phyloP scores from a whole-genome alignment of 2,329 filamentous ascomycete genomes.

The Claviceps sp. region DNA sequence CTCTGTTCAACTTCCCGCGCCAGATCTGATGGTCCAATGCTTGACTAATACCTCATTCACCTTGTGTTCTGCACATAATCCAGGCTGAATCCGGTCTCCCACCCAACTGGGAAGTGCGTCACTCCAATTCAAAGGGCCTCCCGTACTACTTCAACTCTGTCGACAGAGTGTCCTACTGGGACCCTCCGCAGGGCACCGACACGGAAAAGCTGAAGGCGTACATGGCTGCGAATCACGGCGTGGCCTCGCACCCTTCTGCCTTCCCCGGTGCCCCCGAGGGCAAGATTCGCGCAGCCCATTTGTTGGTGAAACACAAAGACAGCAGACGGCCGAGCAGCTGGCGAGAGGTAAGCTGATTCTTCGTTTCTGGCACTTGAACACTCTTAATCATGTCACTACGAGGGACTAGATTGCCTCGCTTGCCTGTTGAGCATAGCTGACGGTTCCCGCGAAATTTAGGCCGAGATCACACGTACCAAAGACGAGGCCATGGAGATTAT shows the following conservation, averaged over 20 bases:
- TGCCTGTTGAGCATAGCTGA: background rate
- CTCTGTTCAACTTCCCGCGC: background rate
- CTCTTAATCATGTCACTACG: background rate
- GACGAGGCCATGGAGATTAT: conserved; percentile 76
- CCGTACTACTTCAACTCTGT: conserved; percentile 94
- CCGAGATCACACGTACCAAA: conserved; percentile 75
- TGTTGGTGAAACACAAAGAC: conserved; percentile 85
- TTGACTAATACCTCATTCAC: background rate
- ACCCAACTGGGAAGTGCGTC: conserved; percentile 83
- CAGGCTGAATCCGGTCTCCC: conserved; percentile 71
- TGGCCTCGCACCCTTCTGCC: conserved; percentile 28
- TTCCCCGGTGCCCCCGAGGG: conserved; percentile 40
- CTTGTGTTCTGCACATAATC: background rate
- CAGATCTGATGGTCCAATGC: background rate
- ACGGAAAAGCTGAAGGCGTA: conserved; percentile 85
- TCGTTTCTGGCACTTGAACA: no score
- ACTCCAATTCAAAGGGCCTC: conserved; percentile 96
- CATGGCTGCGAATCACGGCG: conserved; percentile 79
- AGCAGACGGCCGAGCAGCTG: conserved; percentile 86
- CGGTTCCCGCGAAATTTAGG: conserved; percentile 20
- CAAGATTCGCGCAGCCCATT: conserved; percentile 86
- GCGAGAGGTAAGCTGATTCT: conserved; percentile 46
- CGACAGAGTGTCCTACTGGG: conserved; percentile 87
- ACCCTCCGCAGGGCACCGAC: conserved; percentile 78
- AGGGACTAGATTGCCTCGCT: no score